Evolutionary conservation across 768 basidiomycete species (phyloP).

Genomic region (Trametes cinnabarina): DNA sequence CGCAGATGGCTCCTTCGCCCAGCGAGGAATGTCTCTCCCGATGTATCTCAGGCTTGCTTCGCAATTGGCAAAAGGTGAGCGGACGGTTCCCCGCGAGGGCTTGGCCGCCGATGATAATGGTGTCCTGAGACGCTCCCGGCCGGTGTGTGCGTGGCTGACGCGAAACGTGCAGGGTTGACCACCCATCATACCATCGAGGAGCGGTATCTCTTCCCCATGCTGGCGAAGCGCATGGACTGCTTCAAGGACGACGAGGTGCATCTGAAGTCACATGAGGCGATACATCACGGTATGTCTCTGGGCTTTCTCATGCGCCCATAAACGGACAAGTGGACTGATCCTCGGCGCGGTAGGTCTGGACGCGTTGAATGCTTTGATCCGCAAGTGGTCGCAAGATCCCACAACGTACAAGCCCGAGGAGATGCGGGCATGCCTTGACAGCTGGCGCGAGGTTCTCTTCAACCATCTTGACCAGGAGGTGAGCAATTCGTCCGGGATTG

Average conservation of each 20-base stretch:
- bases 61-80: slow-evolving; percentile 42
- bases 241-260: slow-evolving; percentile 47
- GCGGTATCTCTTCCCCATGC: slow-evolving; percentile 47
- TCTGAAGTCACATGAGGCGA: slow-evolving; percentile 47
- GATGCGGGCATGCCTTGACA: slow-evolving; percentile 49
- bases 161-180: slow-evolving; percentile 42
- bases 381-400: slow-evolving; percentile 43
- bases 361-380: slow-evolving; percentile 38
- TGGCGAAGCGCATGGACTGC: slow-evolving; percentile 48
- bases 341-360: slow-evolving; percentile 42
- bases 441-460: slow-evolving; percentile 49
- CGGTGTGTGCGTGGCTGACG: neutral
- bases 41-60: slow-evolving; percentile 42
- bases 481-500: neutral
- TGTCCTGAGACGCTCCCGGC: neutral
- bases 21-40: slow-evolving; percentile 42
- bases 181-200: slow-evolving; percentile 59
- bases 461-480: slow-evolving; percentile 56
- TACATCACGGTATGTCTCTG: slow-evolving; percentile 45
- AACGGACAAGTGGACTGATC: neutral
- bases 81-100: neutral
- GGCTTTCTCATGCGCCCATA: neutral
- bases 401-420: slow-evolving; percentile 48
- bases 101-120: neutral
- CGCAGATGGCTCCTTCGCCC: slow-evolving; percentile 51